These are phyloP conservation scores for Cornus controversa DNA, from an alignment of 148 eudicot genomes.

Conservation along the genomic window DNA sequence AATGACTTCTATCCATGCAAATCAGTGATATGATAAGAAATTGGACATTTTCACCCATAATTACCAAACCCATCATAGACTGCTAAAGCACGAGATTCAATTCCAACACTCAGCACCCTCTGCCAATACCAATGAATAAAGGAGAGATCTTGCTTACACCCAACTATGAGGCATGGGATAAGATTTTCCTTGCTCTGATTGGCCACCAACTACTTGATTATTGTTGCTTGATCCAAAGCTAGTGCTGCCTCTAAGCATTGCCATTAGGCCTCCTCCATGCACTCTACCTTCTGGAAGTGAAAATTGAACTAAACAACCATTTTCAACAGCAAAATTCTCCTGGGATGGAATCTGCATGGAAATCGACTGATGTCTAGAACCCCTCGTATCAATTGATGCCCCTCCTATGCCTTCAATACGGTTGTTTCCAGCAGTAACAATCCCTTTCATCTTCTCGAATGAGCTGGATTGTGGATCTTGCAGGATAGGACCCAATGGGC, in stretches of 20 bases:
- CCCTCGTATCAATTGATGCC: conserved; percentile 6
- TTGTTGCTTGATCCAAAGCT: conserved; percentile 11
- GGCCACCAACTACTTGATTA: conserved; percentile 11
- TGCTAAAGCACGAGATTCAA: background rate
- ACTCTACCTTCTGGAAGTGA: conserved; percentile 72
- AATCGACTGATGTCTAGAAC: conserved; percentile 7
- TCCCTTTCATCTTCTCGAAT: conserved; percentile 28
- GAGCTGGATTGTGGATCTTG: conserved; percentile 2
- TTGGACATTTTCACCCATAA: conserved; percentile 7
- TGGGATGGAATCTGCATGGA: conserved; percentile 15
- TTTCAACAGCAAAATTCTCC: conserved; percentile 4
- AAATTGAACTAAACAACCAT: conserved; percentile 12
- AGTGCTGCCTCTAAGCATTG: conserved; percentile 41
- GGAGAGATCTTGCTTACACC: conserved; percentile 16
- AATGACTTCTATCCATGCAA: background rate
- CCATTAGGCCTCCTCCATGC: conserved; percentile 69
- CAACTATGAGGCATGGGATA: conserved; percentile 18
- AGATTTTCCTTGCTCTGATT: conserved; percentile 16
- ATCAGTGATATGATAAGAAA: background rate
- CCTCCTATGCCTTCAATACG: background rate
- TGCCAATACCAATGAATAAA: background rate
- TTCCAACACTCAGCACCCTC: background rate
- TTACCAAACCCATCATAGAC: background rate
- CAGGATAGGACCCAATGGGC: conserved; percentile 19
- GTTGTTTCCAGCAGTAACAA: background rate